Evolutionary conservation across 2,329 filamentous ascomycete species (phyloP).

Genomic region (Basipetospora chlamydospora): DNA sequence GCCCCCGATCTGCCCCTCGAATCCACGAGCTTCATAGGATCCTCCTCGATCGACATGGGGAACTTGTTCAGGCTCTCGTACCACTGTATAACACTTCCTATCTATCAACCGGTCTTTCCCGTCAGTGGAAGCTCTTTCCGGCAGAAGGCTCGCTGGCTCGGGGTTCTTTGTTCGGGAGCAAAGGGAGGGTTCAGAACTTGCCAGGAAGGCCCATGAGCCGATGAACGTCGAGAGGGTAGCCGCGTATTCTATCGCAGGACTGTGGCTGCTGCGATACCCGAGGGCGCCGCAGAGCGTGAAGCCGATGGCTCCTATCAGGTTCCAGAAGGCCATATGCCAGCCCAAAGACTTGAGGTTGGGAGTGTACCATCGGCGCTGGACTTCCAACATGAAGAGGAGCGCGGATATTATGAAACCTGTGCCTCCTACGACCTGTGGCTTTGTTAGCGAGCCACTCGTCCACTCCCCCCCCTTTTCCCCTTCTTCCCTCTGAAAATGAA

Average conservation of each 20-base stretch:
- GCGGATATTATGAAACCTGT: slow-evolving; percentile 44
- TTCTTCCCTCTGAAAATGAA: too few species aligned
- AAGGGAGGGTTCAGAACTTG: slow-evolving; percentile 9
- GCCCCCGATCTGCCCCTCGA: too few species aligned
- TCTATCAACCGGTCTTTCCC: too few species aligned
- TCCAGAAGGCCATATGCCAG: slow-evolving; percentile 56
- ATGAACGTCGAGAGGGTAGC: slow-evolving; percentile 33
- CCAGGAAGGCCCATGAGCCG: slow-evolving; percentile 34
- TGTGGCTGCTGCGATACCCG: slow-evolving; percentile 28
- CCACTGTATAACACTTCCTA: slow-evolving; percentile 13
- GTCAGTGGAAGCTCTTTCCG: too few species aligned
- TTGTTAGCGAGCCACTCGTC: too few species aligned
- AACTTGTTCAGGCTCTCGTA: slow-evolving; percentile 14
- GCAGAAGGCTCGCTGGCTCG: too few species aligned
- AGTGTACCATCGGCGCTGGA: slow-evolving; percentile 46
- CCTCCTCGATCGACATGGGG: slow-evolving; percentile 9
- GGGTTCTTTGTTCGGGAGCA: too few species aligned
- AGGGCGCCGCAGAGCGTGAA: slow-evolving; percentile 48
- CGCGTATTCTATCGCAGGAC: slow-evolving; percentile 27
- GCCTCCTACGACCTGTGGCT: slow-evolving; percentile 38
- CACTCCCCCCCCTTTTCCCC: too few species aligned
- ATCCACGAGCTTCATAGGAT: too few species aligned
- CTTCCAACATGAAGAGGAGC: slow-evolving; percentile 50
- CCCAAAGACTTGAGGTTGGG: slow-evolving; percentile 42
- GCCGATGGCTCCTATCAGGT: slow-evolving; percentile 46